phyloP scores from a whole-genome alignment of 192 early-diverging fungal species.

The Umbelopsis ramanniana region DNA sequence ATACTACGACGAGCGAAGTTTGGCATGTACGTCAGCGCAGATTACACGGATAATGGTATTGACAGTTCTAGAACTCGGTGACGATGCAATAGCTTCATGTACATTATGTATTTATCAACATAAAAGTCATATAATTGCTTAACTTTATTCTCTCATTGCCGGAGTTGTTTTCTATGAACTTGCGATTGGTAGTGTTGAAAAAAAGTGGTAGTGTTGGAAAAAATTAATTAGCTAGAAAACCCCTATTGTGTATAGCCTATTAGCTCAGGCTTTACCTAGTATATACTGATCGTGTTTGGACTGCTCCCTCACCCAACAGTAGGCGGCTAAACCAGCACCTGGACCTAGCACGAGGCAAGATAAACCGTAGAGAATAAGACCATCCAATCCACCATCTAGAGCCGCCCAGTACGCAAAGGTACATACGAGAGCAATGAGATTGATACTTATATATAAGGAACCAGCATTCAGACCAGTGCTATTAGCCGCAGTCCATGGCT shows the following conservation, averaged over 20 bases:
- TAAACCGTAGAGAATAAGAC: neutral
- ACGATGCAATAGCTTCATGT: too few relatives aligned
- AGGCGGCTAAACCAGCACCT: neutral
- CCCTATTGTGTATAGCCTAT: too few relatives aligned
- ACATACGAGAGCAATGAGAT: neutral
- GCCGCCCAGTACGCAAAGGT: neutral
- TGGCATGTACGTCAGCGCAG: slow-evolving; percentile 1
- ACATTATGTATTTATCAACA: too few relatives aligned
- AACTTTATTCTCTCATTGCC: too few relatives aligned
- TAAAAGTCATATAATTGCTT: too few relatives aligned
- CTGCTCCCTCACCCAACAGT: slow-evolving; percentile 13
- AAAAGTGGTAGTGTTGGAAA: too few relatives aligned
- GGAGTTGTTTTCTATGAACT: too few relatives aligned
- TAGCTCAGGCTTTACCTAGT: too few relatives aligned
- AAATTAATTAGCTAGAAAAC: too few relatives aligned
- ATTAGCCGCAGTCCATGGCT: too few relatives aligned
- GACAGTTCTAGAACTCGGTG: too few relatives aligned
- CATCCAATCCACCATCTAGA: neutral
- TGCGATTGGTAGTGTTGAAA: too few relatives aligned
- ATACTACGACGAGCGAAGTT: slow-evolving; percentile 7
- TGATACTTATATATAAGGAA: neutral
- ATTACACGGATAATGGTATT: neutral
- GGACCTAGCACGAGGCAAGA: neutral
- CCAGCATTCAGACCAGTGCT: neutral
- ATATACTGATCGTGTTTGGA: neutral